These are phyloP conservation scores for Straminergon stramineum DNA, from an alignment of 225 moss, liverwort and hornwort genomes.

Conservation along the genomic window DNA sequence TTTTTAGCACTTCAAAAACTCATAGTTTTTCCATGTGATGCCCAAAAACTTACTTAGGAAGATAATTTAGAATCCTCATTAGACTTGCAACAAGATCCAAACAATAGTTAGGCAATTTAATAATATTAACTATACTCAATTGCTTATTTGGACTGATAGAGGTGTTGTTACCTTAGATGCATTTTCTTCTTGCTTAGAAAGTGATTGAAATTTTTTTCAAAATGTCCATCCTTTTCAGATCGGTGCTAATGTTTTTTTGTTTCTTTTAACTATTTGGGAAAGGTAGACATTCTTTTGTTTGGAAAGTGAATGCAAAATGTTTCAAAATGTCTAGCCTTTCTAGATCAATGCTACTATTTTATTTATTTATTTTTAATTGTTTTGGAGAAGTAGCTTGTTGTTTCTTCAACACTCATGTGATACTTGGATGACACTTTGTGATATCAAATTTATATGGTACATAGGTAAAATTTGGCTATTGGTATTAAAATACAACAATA, in stretches of 20 bases:
- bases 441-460: too few species aligned
- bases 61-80: not conserved
- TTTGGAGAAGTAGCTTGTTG: not conserved
- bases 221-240: rapidly evolving
- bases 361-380: too few species aligned
- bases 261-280: too few species aligned
- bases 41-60: not conserved
- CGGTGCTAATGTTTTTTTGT: too few species aligned
- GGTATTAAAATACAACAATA: too few species aligned
- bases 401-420: not conserved
- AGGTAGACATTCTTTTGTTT: too few species aligned
- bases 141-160: not conserved
- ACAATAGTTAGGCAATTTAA: not conserved
- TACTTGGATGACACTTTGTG: not conserved
- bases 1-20: not conserved
- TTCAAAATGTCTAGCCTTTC: not conserved
- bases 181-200: not conserved
- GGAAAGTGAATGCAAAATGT: not conserved
- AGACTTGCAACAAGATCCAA: not conserved
- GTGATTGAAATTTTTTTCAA: not conserved
- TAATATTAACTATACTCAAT: not conserved
- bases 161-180: not conserved
- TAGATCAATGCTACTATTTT: rapidly evolving
- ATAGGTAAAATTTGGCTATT: too few species aligned
- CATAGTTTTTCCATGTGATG: not conserved